Evolutionary conservation across 352 stramenopile genomes (phyloP).

Genomic region (Blastocystis sp.): DNA sequence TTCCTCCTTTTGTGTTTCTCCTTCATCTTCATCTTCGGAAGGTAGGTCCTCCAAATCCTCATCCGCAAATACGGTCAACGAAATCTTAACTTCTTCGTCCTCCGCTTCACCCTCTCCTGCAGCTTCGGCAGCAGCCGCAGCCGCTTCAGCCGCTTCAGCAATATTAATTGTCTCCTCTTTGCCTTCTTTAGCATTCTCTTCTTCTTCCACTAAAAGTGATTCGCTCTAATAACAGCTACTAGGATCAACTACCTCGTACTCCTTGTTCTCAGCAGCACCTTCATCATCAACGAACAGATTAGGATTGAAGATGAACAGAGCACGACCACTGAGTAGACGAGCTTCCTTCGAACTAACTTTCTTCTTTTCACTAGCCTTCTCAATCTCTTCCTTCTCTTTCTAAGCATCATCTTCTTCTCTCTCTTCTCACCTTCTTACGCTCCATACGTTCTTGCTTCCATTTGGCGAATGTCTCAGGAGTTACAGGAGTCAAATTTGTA

Average conservation of each 20-base stretch:
- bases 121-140: conserved; percentile 5
- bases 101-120: neutral
- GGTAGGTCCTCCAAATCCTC: conserved; percentile 51
- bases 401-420: conserved; percentile 72
- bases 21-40: conserved; percentile 15
- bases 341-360: conserved; percentile 80
- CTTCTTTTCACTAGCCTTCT: conserved; percentile 76
- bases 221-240: conserved; percentile 67
- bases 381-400: conserved; percentile 69
- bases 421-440: conserved; percentile 71
- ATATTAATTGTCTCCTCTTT: neutral
- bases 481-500: conserved; percentile 81
- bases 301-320: conserved; percentile 83
- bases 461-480: conserved; percentile 80
- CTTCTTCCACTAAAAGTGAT: conserved; percentile 6
- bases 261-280: conserved; percentile 79
- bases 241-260: conserved; percentile 77
- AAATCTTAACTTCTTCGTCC: conserved; percentile 58
- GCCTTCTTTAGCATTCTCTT: conserved; percentile 13
- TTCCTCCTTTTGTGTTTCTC: neutral
- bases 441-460: conserved; percentile 79
- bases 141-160: conserved; percentile 39
- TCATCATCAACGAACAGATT: conserved; percentile 85
- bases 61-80: conserved; percentile 37
- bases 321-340: conserved; percentile 80